phyloP scores from a whole-genome alignment of 78 protist genomes.

The Dictyostelium capitatum region DNA sequence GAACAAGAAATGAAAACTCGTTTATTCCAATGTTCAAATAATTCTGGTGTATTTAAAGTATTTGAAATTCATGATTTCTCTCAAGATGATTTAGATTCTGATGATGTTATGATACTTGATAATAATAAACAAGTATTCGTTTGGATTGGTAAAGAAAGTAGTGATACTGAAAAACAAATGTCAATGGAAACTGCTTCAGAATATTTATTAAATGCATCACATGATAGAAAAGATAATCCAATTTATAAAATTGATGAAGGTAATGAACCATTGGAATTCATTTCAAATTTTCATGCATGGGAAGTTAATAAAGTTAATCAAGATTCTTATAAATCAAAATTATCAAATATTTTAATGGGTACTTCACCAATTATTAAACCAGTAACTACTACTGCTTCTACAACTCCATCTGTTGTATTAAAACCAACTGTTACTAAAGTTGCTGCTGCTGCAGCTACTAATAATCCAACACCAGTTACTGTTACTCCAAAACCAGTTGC shows the following conservation, averaged over 20 bases:
- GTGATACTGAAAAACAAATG: conserved; percentile 38
- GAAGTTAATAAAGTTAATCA: not conserved
- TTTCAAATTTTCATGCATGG: conserved; percentile 31
- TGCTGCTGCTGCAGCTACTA: not conserved
- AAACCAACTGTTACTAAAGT: not conserved
- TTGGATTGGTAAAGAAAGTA: conserved; percentile 63
- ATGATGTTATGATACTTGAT: conserved; percentile 52
- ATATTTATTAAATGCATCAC: conserved; percentile 17
- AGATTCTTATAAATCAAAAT: conserved; percentile 26
- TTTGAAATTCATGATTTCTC: conserved; percentile 56
- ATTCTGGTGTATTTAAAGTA: conserved; percentile 45
- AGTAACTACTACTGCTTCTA: not conserved
- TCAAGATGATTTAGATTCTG: conserved; percentile 61
- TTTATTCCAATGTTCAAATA: conserved; percentile 47
- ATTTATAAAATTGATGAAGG: not conserved
- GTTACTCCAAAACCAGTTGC: not conserved
- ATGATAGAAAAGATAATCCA: conserved; percentile 36
- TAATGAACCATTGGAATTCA: conserved; percentile 28
- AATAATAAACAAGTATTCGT: conserved; percentile 30
- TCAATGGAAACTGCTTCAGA: conserved; percentile 33
- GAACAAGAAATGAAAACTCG: conserved; percentile 46
- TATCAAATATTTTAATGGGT: not conserved
- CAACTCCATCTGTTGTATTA: not conserved
- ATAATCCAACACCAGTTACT: not conserved
- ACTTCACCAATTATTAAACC: not conserved